Base-by-base conservation (phyloP, 2,329 filamentous ascomycete species). In the Microcyclospora tardicrescens region DNA sequence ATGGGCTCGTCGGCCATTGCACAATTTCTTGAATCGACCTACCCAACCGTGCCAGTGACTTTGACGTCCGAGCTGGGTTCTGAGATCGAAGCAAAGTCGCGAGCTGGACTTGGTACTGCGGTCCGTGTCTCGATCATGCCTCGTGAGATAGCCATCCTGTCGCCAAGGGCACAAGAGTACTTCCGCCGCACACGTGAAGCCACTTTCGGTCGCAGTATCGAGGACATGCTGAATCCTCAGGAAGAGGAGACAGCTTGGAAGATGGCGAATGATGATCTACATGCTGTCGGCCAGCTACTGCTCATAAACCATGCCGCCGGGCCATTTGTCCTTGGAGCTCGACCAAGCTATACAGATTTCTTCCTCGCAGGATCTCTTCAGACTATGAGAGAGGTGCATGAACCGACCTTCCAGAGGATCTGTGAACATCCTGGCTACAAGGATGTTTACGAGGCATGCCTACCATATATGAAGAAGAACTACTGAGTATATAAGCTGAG, bases 161-260 rank as follows among this genome's bases (percentile, higher is more conserved):
- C 28, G n/a, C n/a, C 58, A 0, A 55, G 54, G 33, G 36, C 60
- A 2, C 56, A 61, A 39, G 59, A 59, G 39, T 63, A 60, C 43
- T 66, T 66, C 52, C 55, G 59, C 10, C 55, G 56, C 38, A 60
- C 59, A 12, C 55, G 62, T 10, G 62, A 66, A 43, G 55, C 53
- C 1, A 15, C 37, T n/a, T 48, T 63, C 3, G 59, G 61, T 3
- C 52, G 54, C 13, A 44, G 16, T 6, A 55, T 66, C 5, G 63
- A 65, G 39, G 53, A 61, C 8, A 40, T 62, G 8, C 53, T 63
- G 2, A 53, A 46, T 5, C 52, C 49, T 29, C 55, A 60, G 43
- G 55, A 60, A 30, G 10, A 45, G 29, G n/a, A n/a, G n/a, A n/a
- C n/a, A n/a, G 37, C 33, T 14, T 62, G 59, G 57, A 36, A 40